Conservation (phyloP, 768 basidiomycete genomes). For the Royoungia palumana region DNA sequence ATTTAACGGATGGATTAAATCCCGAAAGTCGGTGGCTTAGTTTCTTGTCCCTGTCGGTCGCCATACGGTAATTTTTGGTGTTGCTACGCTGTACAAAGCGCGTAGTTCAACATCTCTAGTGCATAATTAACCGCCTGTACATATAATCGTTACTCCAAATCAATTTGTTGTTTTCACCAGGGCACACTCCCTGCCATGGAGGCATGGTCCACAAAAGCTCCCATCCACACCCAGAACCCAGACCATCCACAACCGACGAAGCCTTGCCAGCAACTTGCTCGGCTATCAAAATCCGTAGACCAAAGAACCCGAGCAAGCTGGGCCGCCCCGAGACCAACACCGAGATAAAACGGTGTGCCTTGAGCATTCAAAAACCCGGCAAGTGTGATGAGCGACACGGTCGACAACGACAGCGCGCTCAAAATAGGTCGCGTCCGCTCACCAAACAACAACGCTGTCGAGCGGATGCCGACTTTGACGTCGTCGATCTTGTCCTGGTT, state of each 20-base stretch:
- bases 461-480: slow-evolving; percentile 80
- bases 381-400: slow-evolving; percentile 69
- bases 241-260: slow-evolving; percentile 87
- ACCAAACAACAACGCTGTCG: slow-evolving; percentile 91
- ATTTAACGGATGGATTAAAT: slow-evolving; percentile 79
- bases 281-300: slow-evolving; percentile 69
- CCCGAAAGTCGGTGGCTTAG: slow-evolving; percentile 31
- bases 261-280: slow-evolving; percentile 84
- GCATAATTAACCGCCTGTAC: not conserved
- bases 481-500: slow-evolving; percentile 90
- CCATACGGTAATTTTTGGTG: not conserved
- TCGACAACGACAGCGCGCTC: slow-evolving; percentile 64
- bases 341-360: slow-evolving; percentile 75
- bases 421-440: slow-evolving; percentile 73
- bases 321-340: slow-evolving; percentile 63
- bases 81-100: not conserved
- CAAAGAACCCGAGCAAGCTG: slow-evolving; percentile 79
- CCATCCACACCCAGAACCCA: slow-evolving; percentile 86
- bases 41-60: not conserved
- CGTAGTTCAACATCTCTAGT: not conserved
- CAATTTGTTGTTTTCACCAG: not conserved
- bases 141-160: not conserved
- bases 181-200: slow-evolving; percentile 13
- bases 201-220: slow-evolving; percentile 68
- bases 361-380: slow-evolving; percentile 81